Percentiles rank a stretch among this genome's conserved stretches.
phyloP scores from a whole-genome alignment of 495 filamentous ascomycete genomes.

The Amorphotheca resinae region DNA sequence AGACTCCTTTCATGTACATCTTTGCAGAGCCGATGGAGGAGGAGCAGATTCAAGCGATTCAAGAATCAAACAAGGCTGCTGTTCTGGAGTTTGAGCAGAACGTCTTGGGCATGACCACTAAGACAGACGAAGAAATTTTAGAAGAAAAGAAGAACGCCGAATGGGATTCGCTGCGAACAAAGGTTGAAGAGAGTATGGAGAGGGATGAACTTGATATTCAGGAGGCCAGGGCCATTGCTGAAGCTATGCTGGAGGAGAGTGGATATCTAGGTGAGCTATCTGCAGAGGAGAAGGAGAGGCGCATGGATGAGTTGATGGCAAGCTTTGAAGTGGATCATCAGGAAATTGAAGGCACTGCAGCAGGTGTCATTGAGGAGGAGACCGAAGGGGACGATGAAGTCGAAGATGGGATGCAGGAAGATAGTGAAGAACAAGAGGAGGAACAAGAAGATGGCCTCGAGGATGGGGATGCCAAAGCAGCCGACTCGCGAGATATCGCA shows the following conservation, averaged over 20 bases:
- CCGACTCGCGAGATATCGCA: too few relatives aligned
- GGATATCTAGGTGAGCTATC: neutral
- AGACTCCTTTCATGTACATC: conserved; percentile 60
- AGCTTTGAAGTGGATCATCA: neutral
- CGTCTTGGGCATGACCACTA: conserved; percentile 37
- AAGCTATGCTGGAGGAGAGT: neutral
- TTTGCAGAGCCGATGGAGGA: conserved; percentile 76
- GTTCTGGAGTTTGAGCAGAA: conserved; percentile 56
- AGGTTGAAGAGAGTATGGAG: conserved; percentile 41
- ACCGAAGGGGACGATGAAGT: conserved; percentile 19
- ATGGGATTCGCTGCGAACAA: conserved; percentile 40
- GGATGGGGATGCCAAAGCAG: too few relatives aligned
- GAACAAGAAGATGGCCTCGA: conserved; percentile 19
- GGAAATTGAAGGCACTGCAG: conserved; percentile 3
- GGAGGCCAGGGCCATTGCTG: conserved; percentile 7
- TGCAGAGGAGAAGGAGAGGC: neutral
- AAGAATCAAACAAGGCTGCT: conserved; percentile 45
- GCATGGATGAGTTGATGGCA: neutral
- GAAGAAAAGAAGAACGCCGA: conserved; percentile 20
- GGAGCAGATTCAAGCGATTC: conserved; percentile 58
- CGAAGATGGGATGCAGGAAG: conserved; percentile 15
- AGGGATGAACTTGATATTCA: conserved; percentile 31
- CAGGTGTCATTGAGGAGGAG: conserved; percentile 5
- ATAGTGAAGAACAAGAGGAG: conserved; percentile 10
- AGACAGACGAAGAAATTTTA: neutral